Evolutionary conservation across 1,284 basidiomycete genomes (phyloP).

Genomic region (Meripilus lineatus): DNA sequence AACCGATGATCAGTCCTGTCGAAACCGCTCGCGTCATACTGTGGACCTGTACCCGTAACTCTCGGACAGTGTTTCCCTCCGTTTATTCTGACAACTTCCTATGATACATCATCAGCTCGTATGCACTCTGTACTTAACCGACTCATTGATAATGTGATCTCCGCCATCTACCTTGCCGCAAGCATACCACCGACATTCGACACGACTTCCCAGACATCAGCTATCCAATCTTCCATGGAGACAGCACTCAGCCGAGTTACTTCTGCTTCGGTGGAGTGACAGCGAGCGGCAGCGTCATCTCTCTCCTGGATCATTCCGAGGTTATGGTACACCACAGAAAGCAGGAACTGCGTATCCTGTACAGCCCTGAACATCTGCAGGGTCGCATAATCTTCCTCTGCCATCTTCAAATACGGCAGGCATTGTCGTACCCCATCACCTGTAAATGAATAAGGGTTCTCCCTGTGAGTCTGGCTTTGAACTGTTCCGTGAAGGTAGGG

Average conservation of each 20-base stretch:
- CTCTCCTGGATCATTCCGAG: conserved; percentile 50
- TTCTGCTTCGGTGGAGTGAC: conserved; percentile 40
- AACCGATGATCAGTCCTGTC: too few species aligned
- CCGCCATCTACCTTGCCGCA: conserved; percentile 32
- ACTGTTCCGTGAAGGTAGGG: too few species aligned
- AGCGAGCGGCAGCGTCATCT: conserved; percentile 47
- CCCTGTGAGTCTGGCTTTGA: conserved; percentile 4
- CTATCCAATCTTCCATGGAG: conserved; percentile 47
- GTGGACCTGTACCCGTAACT: too few species aligned
- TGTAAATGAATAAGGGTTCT: conserved; percentile 20
- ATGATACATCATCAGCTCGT: not conserved
- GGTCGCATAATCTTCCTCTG: conserved; percentile 56
- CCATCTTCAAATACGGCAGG: conserved; percentile 52
- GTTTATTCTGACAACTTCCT: not conserved
- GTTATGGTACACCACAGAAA: conserved; percentile 68
- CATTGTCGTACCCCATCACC: conserved; percentile 51
- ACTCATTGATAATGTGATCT: too few species aligned
- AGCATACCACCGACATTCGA: conserved; percentile 52
- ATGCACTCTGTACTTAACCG: too few species aligned
- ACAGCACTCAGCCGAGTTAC: conserved; percentile 36
- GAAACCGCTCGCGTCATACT: too few species aligned
- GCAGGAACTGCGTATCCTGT: conserved; percentile 64
- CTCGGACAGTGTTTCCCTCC: not conserved
- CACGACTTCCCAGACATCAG: conserved; percentile 54
- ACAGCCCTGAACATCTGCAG: conserved; percentile 56